Conservation (phyloP, 1,284 basidiomycete species). For the Puccinia horiana region DNA sequence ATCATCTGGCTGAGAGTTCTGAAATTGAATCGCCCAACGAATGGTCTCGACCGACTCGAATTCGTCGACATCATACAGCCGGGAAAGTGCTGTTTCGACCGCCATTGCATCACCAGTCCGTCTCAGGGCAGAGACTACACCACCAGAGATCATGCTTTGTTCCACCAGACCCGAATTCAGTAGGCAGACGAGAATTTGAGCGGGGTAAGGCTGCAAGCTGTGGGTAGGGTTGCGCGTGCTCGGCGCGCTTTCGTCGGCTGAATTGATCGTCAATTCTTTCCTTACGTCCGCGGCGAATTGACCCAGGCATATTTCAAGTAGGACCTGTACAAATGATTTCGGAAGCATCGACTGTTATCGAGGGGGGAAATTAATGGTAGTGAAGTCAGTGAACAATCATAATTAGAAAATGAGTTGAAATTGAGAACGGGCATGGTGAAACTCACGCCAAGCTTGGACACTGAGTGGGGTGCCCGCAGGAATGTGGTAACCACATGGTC, state of each 20-base stretch:
- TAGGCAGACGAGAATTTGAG: conserved; percentile 27
- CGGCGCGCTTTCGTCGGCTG: not conserved
- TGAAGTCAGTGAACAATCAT: not conserved
- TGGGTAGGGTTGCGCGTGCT: not conserved
- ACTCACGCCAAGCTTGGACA: conserved; percentile 10
- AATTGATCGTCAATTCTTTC: not conserved
- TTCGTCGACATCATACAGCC: conserved; percentile 29
- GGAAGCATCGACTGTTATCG: conserved; percentile 20
- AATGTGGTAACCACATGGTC: not conserved
- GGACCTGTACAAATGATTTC: conserved; percentile 8
- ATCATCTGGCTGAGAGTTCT: not conserved
- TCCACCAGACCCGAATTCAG: conserved; percentile 27
- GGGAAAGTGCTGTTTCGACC: conserved; percentile 5
- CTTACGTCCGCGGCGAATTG: not conserved
- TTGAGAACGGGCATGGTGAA: not conserved
- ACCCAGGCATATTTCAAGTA: conserved; percentile 19
- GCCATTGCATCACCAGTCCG: conserved; percentile 8
- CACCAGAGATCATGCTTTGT: conserved; percentile 30
- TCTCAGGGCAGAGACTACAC: conserved; percentile 22
- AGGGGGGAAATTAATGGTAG: not conserved
- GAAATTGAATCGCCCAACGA: conserved; percentile 19
- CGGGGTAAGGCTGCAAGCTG: conserved; percentile 4
- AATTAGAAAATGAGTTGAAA: not conserved
- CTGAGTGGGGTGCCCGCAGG: not conserved
- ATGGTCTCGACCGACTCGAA: conserved; percentile 9